Evolutionary conservation across 495 filamentous ascomycete genomes (phyloP).

Genomic region (Penicillium fimorum): DNA sequence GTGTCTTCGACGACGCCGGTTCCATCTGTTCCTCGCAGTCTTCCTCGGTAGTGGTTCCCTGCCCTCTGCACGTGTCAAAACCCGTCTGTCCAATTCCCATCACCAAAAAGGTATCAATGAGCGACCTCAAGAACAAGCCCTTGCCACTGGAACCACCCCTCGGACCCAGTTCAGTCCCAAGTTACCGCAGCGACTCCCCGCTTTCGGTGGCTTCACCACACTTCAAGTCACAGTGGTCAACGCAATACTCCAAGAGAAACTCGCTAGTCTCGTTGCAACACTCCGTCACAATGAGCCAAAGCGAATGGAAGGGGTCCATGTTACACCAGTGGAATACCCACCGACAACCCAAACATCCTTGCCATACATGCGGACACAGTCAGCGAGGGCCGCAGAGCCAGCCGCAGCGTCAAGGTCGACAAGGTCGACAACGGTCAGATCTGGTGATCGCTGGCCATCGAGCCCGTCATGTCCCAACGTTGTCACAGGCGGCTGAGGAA

Average conservation of each 20-base stretch:
- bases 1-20: conserved; percentile 43
- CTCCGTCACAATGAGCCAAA: neutral
- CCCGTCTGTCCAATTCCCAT: conserved; percentile 6
- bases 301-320: neutral
- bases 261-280: neutral
- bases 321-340: neutral
- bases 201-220: neutral
- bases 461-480: conserved; percentile 22
- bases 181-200: conserved; percentile 19
- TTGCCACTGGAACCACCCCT: conserved; percentile 45
- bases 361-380: neutral
- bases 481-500: conserved; percentile 37
- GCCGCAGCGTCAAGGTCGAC: neutral
- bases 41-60: neutral
- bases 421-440: neutral
- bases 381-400: neutral
- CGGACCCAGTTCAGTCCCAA: conserved; percentile 31
- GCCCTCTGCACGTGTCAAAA: neutral
- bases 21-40: conserved; percentile 9
- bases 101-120: conserved; percentile 19
- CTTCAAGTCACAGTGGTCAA: neutral
- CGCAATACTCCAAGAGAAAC: neutral
- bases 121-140: conserved; percentile 45
- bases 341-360: neutral
- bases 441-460: conserved; percentile 5